A percentile compares a stretch with the other conserved stretches of the same genome.
These are phyloP conservation scores for Emmonsia crescens DNA, from an alignment of 2,329 filamentous ascomycete genomes.

Conservation along the genomic window DNA sequence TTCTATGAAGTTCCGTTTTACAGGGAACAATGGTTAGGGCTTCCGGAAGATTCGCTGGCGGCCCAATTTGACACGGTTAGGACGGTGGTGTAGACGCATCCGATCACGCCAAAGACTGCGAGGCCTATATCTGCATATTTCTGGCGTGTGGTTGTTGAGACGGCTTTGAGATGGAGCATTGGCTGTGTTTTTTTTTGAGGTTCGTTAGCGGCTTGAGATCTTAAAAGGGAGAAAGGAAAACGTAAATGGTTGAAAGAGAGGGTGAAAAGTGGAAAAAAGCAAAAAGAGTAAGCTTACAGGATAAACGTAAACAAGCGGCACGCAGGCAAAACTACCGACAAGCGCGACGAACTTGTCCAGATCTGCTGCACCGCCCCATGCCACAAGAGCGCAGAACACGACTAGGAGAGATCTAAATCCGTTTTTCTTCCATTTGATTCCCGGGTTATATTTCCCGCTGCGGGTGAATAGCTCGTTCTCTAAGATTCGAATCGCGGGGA, in stretches of 20 bases:
- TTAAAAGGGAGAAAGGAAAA: too few relatives aligned
- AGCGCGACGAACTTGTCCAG: constrained; percentile 95
- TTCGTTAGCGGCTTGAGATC: not conserved
- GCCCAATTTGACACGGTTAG: constrained; percentile 85
- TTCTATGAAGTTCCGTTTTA: not conserved
- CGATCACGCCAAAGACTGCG: constrained; percentile 69
- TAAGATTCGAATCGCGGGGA: constrained; percentile 92
- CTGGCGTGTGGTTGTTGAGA: constrained; percentile 59
- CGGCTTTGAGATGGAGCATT: constrained; percentile 74
- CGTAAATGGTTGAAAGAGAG: too few relatives aligned
- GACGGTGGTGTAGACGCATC: constrained; percentile 85
- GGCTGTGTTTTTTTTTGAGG: constrained; percentile 45
- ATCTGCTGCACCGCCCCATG: constrained; percentile 85
- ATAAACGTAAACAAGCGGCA: constrained; percentile 94
- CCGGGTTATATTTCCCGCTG: constrained; percentile 94
- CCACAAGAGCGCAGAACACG: constrained; percentile 70
- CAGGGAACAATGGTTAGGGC: constrained; percentile 18
- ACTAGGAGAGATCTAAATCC: constrained; percentile 90
- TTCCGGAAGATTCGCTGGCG: constrained; percentile 30
- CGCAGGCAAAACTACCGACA: constrained; percentile 94
- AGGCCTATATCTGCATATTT: constrained; percentile 63
- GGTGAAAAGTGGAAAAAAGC: not conserved
- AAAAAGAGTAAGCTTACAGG: constrained; percentile 49
- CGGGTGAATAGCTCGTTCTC: constrained; percentile 89
- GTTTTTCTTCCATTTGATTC: constrained; percentile 99